Conservation (phyloP, 192 early-diverging fungal genomes). For the Podila horticola region DNA sequence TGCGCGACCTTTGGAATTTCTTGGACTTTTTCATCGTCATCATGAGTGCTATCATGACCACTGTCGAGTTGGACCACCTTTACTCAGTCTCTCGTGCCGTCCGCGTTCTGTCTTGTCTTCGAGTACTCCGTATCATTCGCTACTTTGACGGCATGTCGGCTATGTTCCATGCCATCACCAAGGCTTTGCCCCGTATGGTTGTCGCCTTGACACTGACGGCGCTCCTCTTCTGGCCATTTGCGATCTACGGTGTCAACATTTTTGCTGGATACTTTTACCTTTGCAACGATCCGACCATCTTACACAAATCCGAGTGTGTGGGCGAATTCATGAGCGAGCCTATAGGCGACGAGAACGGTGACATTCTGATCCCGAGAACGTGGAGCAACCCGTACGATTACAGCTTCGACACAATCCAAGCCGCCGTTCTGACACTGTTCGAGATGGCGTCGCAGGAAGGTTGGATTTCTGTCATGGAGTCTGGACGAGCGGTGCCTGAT, state of each 20-base stretch:
- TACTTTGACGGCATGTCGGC: constrained; percentile 60
- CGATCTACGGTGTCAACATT: constrained; percentile 65
- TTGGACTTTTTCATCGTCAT: constrained; percentile 65
- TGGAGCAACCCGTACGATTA: constrained; percentile 71
- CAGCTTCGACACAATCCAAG: constrained; percentile 66
- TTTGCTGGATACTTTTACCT: constrained; percentile 62
- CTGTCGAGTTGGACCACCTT: constrained; percentile 51
- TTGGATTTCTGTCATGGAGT: constrained; percentile 61
- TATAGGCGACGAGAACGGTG: constrained; percentile 17
- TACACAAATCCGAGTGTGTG: constrained; percentile 41
- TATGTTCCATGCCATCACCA: constrained; percentile 61
- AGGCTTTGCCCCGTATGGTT: constrained; percentile 63
- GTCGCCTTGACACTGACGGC: constrained; percentile 58
- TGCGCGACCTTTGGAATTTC: constrained; percentile 66
- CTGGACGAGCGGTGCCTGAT: constrained; percentile 48
- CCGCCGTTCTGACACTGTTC: constrained; percentile 61
- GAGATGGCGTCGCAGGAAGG: constrained; percentile 68
- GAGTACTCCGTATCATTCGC: constrained; percentile 61
- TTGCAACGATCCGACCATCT: constrained; percentile 51
- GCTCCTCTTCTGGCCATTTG: constrained; percentile 66
- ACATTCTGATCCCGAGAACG: constrained; percentile 55
- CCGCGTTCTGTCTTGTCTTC: constrained; percentile 63
- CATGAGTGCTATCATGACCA: constrained; percentile 59
- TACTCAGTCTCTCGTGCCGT: constrained; percentile 56
- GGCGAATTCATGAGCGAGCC: constrained; percentile 51